Base-by-base conservation (phyloP, 2,329 filamentous ascomycete genomes). In the Mycosphaerella arachidis region DNA sequence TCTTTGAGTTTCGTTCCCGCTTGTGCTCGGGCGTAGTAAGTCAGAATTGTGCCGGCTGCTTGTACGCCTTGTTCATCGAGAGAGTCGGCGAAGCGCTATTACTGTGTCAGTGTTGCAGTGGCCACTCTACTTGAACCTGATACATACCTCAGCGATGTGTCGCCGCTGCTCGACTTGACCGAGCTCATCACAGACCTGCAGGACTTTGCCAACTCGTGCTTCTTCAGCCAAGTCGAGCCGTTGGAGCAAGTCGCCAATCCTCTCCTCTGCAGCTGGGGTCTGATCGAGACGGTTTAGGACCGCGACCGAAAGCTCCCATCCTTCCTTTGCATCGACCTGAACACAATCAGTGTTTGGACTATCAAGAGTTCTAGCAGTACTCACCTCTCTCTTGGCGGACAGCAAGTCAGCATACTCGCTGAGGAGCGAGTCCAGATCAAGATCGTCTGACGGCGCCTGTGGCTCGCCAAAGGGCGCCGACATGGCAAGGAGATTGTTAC, bases 1-100 rank as follows among this genome's bases (percentile, higher is more conserved):
- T 92, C 87, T 69, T 90, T 90, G 55, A 97, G 87, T 74, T 93
- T 95, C 64, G 83, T 81, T 1, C 85, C 79, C 29, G 87, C 85
- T 70, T 95, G 92, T 3, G 92, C 90, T 12, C 95, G 85, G 27
- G 93, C 89, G 73, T 94, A 97, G 78, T 95, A 97, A 77, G 94
- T 87, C 20, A 97, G 82, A 0, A 91, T 90, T 65, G 93, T 86
- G 56, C 93, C 93, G 67, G 93, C 97, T 8, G 64, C 55, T 33
- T 65, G 55, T 68, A 90, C 85, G 0, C 89, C 88, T 46, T 85
- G 84, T 61, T 86, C 82, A 10, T 87, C 85, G 43, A 96, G 81
- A 52, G 87, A 82, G 65, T 96, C 88, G 59, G 92, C 93, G 72
- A 91, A 97, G 65, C 88, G 86, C 90, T 96, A 69, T 31, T 30